A percentile compares a stretch with the other conserved stretches of the same genome.
Conservation (phyloP, 148 eudicot species). For the Fagopyrum homotropicum region DNA sequence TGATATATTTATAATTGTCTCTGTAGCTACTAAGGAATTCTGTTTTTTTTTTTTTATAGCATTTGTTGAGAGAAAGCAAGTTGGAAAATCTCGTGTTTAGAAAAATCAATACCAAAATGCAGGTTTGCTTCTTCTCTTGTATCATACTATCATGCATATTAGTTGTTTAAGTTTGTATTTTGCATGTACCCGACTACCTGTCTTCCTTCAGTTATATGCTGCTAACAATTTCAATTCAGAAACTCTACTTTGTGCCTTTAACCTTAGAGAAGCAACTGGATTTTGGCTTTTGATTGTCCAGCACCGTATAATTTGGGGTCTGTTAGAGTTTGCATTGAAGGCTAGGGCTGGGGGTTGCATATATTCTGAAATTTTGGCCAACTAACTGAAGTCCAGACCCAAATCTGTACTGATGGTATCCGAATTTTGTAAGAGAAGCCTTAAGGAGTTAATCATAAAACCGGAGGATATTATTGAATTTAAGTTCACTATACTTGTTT, state of each 20-base stretch:
- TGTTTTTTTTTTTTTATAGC: constrained; percentile 34
- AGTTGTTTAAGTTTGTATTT: background rate
- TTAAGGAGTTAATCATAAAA: background rate
- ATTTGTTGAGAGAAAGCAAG: constrained; percentile 46
- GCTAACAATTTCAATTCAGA: background rate
- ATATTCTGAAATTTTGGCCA: background rate
- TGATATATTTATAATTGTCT: background rate
- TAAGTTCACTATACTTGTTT: no score
- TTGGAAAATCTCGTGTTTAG: constrained; percentile 45
- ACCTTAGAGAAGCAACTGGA: background rate
- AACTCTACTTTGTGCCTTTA: background rate
- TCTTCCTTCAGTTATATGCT: constrained; percentile 1
- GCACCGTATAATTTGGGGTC: background rate
- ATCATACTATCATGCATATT: background rate
- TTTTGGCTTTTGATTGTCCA: background rate
- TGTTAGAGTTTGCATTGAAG: background rate
- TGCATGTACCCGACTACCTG: background rate
- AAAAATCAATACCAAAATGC: constrained; percentile 51
- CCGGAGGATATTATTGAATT: background rate
- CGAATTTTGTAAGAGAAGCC: background rate
- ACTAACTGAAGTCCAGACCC: background rate
- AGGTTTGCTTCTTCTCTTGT: constrained; percentile 28
- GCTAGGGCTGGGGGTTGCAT: background rate
- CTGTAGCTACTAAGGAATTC: background rate
- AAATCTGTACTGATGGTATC: background rate